A percentile compares a stretch with the other conserved stretches of the same genome.
Evolutionary conservation across 2,329 filamentous ascomycete genomes (phyloP).

Genomic region (Fusarium sp.): DNA sequence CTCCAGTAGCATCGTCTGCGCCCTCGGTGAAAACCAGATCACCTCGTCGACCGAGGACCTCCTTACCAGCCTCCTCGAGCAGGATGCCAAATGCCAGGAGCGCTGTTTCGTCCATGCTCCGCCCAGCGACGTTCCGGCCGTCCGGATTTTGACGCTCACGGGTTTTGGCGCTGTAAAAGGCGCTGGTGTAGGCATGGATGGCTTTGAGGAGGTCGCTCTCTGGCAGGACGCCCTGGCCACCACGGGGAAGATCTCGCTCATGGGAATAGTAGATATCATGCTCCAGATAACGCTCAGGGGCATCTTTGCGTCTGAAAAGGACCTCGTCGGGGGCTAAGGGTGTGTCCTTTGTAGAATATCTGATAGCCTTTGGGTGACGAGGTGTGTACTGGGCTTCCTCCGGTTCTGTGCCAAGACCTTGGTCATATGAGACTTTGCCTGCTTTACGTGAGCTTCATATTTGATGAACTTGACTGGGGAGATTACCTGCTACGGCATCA

Average conservation of each 20-base stretch:
- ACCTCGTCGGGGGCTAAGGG: conserved; percentile 77
- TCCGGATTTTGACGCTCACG: conserved; percentile 41
- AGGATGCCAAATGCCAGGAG: conserved; percentile 82
- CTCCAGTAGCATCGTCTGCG: conserved; percentile 40
- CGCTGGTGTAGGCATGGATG: conserved; percentile 77
- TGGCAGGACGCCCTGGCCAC: conserved; percentile 68
- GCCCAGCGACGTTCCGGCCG: conserved; percentile 60
- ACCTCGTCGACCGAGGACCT: conserved; percentile 74
- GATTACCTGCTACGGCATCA: conserved; percentile 79
- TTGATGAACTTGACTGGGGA: neutral
- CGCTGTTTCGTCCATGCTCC: conserved; percentile 84
- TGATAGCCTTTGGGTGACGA: conserved; percentile 40
- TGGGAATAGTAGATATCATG: conserved; percentile 80
- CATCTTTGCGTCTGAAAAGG: conserved; percentile 75
- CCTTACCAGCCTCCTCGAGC: conserved; percentile 77
- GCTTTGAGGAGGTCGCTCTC: conserved; percentile 78
- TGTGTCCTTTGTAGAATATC: conserved; percentile 47
- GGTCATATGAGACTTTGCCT: conserved; percentile 52
- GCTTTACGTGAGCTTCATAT: conserved; percentile 46
- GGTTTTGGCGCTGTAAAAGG: conserved; percentile 70
- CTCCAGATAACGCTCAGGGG: conserved; percentile 78
- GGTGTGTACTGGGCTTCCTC: conserved; percentile 35
- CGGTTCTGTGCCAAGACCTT: conserved; percentile 43
- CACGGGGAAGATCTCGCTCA: conserved; percentile 66
- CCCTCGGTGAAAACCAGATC: conserved; percentile 81